Base-by-base conservation (phyloP, 1,139 yeast genomes). In the Blastobotrys raffinosifermentans region DNA sequence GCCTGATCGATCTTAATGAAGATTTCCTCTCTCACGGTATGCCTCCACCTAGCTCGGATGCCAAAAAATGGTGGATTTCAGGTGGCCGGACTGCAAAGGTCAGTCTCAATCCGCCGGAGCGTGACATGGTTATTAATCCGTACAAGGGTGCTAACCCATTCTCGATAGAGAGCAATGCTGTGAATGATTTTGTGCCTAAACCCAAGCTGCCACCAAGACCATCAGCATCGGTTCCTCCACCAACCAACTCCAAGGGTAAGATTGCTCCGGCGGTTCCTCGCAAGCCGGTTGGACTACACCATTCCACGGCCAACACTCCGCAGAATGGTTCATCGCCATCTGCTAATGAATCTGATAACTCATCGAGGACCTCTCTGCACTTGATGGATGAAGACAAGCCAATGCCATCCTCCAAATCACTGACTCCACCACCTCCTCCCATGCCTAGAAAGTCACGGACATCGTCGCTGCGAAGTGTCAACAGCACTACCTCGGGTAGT, bases 21-120 rank as follows among this genome's bases (percentile, higher is more conserved):
- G 49, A 57, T 3, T 55, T 58, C 29, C 48, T 63, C 10, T 62
- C 68, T 2, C 60, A 60, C 38, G 64, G 67, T 9, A 47, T 89
- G 37, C 96, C 96, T 2, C 85, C 96, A 0, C 98, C 98, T 14
- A 82, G 94, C 45, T 75, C 93, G 0, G 95, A 85, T 39, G 58
- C 66, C 10, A 65, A 72, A 22, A 85, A 86, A 58, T 91, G 98
- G 98, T 91, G 98, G 98, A 69, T 86, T 26, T 79, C 78, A 11
- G 80, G 79, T 7, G 91, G 93, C 0, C 74, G 74, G 46, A 71
- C 82, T 4, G 91, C 89, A 2, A 85, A 79, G 53, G 80, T 89
- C 4, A 54, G 58, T 4, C 46, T 67, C 2, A 54, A 51, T n/a
- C 62, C 64, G 3, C 65, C 69, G 17, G 65, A 58, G 16, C 61